Conservation (phyloP, 78 protist species). For the Dictyostelium discoideum region DNA sequence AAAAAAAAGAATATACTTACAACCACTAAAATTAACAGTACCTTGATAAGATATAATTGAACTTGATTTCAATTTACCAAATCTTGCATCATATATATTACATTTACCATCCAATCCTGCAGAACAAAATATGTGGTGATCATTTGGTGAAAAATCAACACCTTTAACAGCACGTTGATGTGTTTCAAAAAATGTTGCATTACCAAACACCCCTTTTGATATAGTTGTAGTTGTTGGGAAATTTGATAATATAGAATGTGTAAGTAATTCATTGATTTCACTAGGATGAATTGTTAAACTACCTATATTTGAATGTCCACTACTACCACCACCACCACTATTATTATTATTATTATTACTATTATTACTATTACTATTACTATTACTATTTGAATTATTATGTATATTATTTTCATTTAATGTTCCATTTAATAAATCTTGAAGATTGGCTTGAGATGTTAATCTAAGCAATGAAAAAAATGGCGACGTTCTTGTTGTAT, state of each 20-base stretch:
- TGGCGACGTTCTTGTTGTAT: constrained; percentile 1
- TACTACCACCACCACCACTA: neutral
- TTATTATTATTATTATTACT: too few relatives aligned
- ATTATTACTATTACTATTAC: too few relatives aligned
- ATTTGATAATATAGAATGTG: constrained; percentile 19
- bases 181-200: constrained; percentile 21
- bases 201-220: constrained; percentile 37
- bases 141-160: constrained; percentile 66
- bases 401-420: neutral
- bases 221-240: neutral
- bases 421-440: neutral
- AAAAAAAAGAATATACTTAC: neutral
- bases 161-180: constrained; percentile 43
- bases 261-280: constrained; percentile 24
- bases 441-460: constrained; percentile 13
- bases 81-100: constrained; percentile 50
- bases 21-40: constrained; percentile 28
- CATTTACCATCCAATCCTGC: constrained; percentile 52
- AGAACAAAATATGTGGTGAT: constrained; percentile 41
- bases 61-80: constrained; percentile 20
- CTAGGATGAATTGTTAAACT: neutral
- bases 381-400: neutral
- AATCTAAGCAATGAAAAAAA: constrained; percentile 25
- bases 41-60: constrained; percentile 32
- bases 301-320: neutral